A percentile compares a stretch with the other conserved stretches of the same genome.
phyloP scores from a whole-genome alignment of 78 protist species.

The Emiliania huxleyi region DNA sequence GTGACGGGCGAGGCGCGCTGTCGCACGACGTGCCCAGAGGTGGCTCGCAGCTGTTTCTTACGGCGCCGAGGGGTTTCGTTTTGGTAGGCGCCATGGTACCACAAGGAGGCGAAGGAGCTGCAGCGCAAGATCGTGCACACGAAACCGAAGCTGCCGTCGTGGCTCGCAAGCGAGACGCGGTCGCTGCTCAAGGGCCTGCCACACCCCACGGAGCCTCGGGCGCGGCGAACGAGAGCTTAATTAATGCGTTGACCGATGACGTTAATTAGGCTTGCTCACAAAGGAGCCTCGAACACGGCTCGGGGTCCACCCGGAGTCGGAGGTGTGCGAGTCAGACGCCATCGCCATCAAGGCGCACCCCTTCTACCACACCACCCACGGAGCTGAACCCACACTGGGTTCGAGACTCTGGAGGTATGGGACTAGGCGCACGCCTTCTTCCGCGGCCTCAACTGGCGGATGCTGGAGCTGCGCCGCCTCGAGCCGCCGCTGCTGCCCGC shows the following conservation, averaged over 20 bases:
- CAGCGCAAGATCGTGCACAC: constrained; percentile 4
- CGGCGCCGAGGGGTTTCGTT: too few species aligned
- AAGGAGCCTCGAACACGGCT: neutral
- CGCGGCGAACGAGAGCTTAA: too few species aligned
- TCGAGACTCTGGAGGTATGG: too few species aligned
- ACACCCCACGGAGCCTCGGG: too few species aligned
- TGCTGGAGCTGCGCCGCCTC: neutral
- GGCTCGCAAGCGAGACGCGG: neutral
- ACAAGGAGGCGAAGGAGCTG: neutral
- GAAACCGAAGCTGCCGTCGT: neutral
- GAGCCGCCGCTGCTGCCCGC: neutral
- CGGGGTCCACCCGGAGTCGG: neutral
- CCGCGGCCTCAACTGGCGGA: neutral
- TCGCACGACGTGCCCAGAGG: too few species aligned
- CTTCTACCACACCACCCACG: too few species aligned
- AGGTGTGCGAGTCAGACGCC: neutral
- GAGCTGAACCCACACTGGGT: too few species aligned
- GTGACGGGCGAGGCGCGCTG: constrained; percentile 1
- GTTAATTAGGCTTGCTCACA: too few species aligned
- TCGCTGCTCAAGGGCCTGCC: neutral
- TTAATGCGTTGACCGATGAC: too few species aligned
- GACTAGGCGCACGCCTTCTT: neutral
- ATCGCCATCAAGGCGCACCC: neutral
- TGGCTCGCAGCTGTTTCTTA: too few species aligned
- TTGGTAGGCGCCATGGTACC: neutral